These are phyloP conservation scores for Ceratobasidium sp. DNA, from an alignment of 1,284 basidiomycete species.

Conservation along the genomic window DNA sequence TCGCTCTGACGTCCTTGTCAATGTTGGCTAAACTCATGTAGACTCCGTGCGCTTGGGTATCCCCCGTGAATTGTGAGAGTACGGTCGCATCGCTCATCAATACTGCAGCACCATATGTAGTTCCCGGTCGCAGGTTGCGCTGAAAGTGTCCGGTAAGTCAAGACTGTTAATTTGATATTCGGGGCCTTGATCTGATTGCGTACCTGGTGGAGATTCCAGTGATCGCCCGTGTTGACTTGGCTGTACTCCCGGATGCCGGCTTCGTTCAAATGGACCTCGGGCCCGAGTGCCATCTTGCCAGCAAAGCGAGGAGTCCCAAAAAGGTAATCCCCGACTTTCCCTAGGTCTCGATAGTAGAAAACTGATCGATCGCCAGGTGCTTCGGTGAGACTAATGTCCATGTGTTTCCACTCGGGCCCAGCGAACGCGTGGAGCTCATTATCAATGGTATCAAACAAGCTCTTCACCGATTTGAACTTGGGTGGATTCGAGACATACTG, in stretches of 20 bases:
- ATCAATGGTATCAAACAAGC: neutral
- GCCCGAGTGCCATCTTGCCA: neutral
- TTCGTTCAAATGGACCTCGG: neutral
- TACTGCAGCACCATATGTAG: neutral
- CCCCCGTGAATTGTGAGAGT: neutral
- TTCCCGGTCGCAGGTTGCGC: neutral
- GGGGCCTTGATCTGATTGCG: too few species aligned
- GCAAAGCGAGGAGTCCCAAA: neutral
- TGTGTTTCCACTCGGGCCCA: neutral
- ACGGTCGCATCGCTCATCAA: neutral
- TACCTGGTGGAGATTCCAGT: conserved; percentile 4
- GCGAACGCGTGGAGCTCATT: neutral
- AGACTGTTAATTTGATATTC: too few species aligned
- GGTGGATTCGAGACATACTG: neutral
- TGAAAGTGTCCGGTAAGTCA: neutral
- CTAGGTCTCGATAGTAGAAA: neutral
- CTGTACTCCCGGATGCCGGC: neutral
- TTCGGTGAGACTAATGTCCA: neutral
- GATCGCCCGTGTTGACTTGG: neutral
- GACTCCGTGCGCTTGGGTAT: neutral
- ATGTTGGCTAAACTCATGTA: conserved; percentile 17
- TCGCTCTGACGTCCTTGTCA: neutral
- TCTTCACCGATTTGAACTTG: conserved; percentile 8
- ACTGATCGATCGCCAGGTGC: neutral
- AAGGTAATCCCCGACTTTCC: neutral